Evolutionary conservation across 192 early-diverging fungal species (phyloP).

Genomic region (Lobulomyces angularis): DNA sequence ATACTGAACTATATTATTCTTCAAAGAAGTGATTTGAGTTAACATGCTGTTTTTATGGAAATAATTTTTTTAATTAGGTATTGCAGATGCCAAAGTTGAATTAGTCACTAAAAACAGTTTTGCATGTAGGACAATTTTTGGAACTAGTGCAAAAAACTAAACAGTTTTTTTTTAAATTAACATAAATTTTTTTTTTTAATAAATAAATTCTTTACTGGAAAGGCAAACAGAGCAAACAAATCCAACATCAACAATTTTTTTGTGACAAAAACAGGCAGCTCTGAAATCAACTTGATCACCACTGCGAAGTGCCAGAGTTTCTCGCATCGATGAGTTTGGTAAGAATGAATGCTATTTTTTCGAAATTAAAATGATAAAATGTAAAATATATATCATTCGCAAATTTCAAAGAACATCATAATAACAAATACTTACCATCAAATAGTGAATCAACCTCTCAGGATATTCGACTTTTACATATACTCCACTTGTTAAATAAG

Average conservation of each 20-base stretch:
- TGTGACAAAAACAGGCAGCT: slow-evolving; percentile 96
- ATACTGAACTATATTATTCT: no score
- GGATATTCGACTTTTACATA: slow-evolving; percentile 63
- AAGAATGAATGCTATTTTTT: slow-evolving; percentile 73
- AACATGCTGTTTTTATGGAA: no score
- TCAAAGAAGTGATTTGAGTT: no score
- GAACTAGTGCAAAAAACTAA: no score
- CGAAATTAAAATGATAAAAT: slow-evolving; percentile 16
- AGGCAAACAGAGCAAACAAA: slow-evolving; percentile 98
- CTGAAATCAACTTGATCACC: slow-evolving; percentile 81
- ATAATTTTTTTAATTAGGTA: no score
- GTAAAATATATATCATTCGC: neutral
- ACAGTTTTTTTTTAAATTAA: no score
- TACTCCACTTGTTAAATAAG: slow-evolving; percentile 74
- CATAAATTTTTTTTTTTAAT: no score
- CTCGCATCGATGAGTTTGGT: slow-evolving; percentile 64
- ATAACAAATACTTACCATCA: slow-evolving; percentile 53
- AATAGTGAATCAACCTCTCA: slow-evolving; percentile 62
- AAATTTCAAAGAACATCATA: neutral
- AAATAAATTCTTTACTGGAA: no score
- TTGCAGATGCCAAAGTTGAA: no score
- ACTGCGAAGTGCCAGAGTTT: slow-evolving; percentile 55
- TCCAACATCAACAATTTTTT: slow-evolving; percentile 78
- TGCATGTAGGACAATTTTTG: no score
- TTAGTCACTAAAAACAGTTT: no score